A percentile compares a stretch with the other conserved stretches of the same genome.
These are phyloP conservation scores for Cryptococcus sp. DNA, from an alignment of 1,284 basidiomycete species.

Conservation along the genomic window DNA sequence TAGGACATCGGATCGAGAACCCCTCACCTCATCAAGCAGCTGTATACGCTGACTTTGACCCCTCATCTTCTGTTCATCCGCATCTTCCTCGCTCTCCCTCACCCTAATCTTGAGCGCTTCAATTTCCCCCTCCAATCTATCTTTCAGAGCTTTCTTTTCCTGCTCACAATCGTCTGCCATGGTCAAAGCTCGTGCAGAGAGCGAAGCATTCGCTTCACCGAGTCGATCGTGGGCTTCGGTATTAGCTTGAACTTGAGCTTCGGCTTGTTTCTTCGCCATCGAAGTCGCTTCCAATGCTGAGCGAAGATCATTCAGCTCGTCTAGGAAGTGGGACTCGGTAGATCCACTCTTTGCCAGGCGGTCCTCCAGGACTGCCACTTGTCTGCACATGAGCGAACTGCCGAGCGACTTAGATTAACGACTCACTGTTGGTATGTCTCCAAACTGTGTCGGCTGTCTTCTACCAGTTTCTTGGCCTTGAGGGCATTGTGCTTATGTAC, in stretches of 20 bases:
- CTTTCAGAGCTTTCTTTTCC: constrained; percentile 28
- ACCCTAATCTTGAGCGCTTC: constrained; percentile 30
- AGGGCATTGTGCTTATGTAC: constrained; percentile 83
- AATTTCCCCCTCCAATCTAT: constrained; percentile 32
- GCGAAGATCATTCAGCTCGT: constrained; percentile 64
- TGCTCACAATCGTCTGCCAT: constrained; percentile 68
- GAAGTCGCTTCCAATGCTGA: constrained; percentile 58
- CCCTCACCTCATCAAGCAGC: constrained; percentile 46
- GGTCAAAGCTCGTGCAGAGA: constrained; percentile 65
- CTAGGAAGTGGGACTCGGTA: constrained; percentile 42
- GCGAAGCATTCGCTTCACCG: constrained; percentile 66
- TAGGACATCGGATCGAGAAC: constrained; percentile 3
- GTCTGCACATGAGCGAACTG: constrained; percentile 57
- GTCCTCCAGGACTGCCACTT: constrained; percentile 72
- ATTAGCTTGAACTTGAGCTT: constrained; percentile 65
- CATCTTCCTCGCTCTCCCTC: constrained; percentile 29
- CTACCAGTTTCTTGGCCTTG: constrained; percentile 78
- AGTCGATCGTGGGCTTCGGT: constrained; percentile 66
- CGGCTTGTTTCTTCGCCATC: constrained; percentile 63
- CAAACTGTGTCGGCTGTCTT: constrained; percentile 67
- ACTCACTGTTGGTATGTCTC: constrained; percentile 73
- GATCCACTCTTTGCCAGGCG: constrained; percentile 52
- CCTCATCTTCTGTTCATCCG: constrained; percentile 36
- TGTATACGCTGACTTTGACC: constrained; percentile 44
- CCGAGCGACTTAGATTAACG: background rate